A percentile compares a stretch with the other conserved stretches of the same genome.
Conservation (phyloP, 345 rosid genomes). For the Laguncularia racemosa region DNA sequence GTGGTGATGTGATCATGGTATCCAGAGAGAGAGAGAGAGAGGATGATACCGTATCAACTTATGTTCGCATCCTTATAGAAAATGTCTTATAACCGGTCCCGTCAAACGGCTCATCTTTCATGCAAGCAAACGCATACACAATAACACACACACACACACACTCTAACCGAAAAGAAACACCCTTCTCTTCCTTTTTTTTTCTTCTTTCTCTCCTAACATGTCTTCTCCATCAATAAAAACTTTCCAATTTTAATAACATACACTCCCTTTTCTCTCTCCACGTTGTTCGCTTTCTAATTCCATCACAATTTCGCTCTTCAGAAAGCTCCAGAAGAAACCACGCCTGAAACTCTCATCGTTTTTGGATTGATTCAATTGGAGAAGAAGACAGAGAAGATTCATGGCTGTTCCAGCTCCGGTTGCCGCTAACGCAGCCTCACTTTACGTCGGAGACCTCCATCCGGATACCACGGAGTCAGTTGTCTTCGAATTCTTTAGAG, state of each 20-base stretch:
- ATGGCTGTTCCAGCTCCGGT: constrained; percentile 45
- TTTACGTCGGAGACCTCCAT: constrained; percentile 72
- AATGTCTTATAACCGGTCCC: too few species aligned
- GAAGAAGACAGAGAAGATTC: background rate
- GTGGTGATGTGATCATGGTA: too few species aligned
- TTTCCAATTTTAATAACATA: constrained; percentile 2
- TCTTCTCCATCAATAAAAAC: background rate
- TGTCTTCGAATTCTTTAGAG: constrained; percentile 48
- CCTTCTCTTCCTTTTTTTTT: background rate
- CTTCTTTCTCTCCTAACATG: constrained; percentile 8
- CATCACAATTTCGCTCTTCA: too few species aligned
- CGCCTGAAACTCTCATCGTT: too few species aligned
- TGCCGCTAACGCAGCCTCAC: constrained; percentile 29
- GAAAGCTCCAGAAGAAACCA: too few species aligned
- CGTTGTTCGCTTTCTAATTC: constrained; percentile 4
- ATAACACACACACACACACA: too few species aligned
- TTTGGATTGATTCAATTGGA: too few species aligned
- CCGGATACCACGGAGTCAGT: constrained; percentile 44
- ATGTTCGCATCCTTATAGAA: constrained; percentile 1
- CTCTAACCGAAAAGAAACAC: constrained; percentile 35
- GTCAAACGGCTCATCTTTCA: constrained; percentile 18
- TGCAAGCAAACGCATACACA: too few species aligned
- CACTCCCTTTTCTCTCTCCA: constrained; percentile 7
- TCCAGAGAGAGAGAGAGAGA: too few species aligned
- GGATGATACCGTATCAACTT: background rate